These are phyloP conservation scores for Cladosporium austrohemisphaericum DNA, from an alignment of 2,329 filamentous ascomycete species.

Conservation along the genomic window DNA sequence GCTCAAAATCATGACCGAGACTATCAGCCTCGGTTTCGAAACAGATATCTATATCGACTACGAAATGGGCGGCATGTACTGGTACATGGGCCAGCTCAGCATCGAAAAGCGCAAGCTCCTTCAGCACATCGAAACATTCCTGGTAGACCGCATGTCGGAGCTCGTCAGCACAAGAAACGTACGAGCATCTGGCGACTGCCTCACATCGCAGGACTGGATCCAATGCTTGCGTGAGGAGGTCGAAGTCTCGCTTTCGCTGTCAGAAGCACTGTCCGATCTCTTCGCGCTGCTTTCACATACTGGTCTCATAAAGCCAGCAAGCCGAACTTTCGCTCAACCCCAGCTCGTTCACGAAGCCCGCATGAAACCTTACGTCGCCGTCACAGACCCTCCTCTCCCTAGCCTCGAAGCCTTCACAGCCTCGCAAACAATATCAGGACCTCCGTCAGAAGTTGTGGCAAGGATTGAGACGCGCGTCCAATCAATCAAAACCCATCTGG, in stretches of 20 bases:
- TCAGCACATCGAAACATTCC: conserved; percentile 68
- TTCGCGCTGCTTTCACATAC: conserved; percentile 65
- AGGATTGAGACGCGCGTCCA: conserved; percentile 27
- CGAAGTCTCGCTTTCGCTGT: conserved; percentile 28
- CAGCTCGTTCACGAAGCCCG: conserved; percentile 73
- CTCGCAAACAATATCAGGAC: conserved; percentile 16
- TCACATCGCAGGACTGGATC: conserved; percentile 23
- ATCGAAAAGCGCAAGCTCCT: conserved; percentile 35
- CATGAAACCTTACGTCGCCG: conserved; percentile 74
- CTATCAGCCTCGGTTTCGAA: conserved; percentile 90
- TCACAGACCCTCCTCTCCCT: conserved; percentile 66
- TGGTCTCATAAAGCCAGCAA: conserved; percentile 47
- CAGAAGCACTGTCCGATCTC: conserved; percentile 44
- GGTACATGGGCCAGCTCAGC: conserved; percentile 39
- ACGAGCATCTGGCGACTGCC: conserved; percentile 21
- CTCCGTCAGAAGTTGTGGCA: not conserved
- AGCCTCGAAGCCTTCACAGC: conserved; percentile 58
- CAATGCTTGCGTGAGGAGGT: conserved; percentile 29
- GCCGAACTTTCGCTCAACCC: conserved; percentile 63
- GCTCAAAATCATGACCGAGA: conserved; percentile 79
- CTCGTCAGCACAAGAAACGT: conserved; percentile 30
- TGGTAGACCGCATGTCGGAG: conserved; percentile 35
- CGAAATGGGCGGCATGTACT: conserved; percentile 86
- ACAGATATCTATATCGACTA: conserved; percentile 83
- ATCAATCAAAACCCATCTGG: conserved; percentile 35